Base-by-base conservation (phyloP, 1,139 yeast genomes). In the Lodderomyces orthopsilosis region DNA sequence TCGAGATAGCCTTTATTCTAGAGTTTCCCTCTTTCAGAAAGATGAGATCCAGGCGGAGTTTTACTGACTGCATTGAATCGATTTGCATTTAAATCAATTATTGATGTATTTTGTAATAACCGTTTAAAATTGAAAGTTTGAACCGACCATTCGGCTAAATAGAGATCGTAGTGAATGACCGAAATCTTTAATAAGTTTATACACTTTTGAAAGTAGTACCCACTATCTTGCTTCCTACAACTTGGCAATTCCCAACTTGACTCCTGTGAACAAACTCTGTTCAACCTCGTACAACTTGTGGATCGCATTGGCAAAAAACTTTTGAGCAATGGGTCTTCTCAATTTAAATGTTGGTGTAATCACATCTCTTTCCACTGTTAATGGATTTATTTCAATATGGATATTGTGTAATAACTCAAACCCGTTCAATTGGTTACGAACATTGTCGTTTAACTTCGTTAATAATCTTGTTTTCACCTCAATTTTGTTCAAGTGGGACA, bases 291-390 rank as follows among this genome's bases (percentile, higher is more conserved):
- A 63, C 49, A 63, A 55, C 10, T 41, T 48, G 17, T 54, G 56
- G 38, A 63, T 53, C 1, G 46, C 49, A 1, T 52, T 47, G 5
- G 47, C 51, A 48, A 70, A 70, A 46, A 56, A 65, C 42, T 58
- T 57, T 7, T 62, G 51, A 8, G 70, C 72, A 15, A 63, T 47
- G 1, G 57, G 62, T 37, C 72, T 49, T 49, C 65, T 64, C 44
- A 68, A 52, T 50, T 68, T 68, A 50, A 63, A 59, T 0, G 74
- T 68, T 2, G 74, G 74, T 0, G 74, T 68, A 12, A 68, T 67
- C n/a, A 68, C 68, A 38, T 65, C 61, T 13, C 66, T 51, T 46
- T 65, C 73, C 19, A 68, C 58, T 10, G 66, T 67, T 45, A 68
- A 59, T 6, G 73, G 71, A 42, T 68, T 63, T 41, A 59, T 51